Evolutionary conservation across 2,329 filamentous ascomycete species (phyloP), one percentile per base, ranked within the genome.

Genomic region (Ceratocystis colombiana): DNA sequence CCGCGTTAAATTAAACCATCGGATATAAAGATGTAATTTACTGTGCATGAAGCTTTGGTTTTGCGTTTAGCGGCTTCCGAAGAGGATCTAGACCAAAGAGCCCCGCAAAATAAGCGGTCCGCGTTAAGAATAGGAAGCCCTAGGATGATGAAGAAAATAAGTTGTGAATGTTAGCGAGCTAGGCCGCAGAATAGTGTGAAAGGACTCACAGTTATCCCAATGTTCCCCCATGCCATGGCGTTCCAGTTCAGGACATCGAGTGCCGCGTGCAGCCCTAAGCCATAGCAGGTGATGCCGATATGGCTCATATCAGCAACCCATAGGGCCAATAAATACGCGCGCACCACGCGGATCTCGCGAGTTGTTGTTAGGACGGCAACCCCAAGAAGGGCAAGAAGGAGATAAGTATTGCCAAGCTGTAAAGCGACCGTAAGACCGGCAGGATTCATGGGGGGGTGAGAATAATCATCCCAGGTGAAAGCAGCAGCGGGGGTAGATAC

Each of bases 401-500:
- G 79, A 71, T 89, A 90, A 22, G 85, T 73, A 71, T 90, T 90
- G 57, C 85, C 87, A 17, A 90, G 78, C 75, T 90, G 86, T 70
- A 82, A 79, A 59, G 84, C 82, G 33, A 89, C 75, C n/a, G 86
- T 77, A 53, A 81, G 77, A 68, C 78, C 78, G 70, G 48, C 48
- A 25, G 8, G 12, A 22, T 25, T 53, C 4, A 15, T 7, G 79
- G 78, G 62, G 76, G 76, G 59, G 79, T 33, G 30, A 7, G 30
- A 7, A 7, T 12, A 41, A 41, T 41, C 37, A 15, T 41, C 1
- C 10, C 37, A 15, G 37, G 12, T 41, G 37, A 41, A 41, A 41
- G 77, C 20, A 22, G n/a, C 46, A 33, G 75, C 72, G 25, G 73
- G 70, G 12, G 76, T 65, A 8, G 74, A 70, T 59, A 73, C 71